Evolutionary conservation across 805 yeast genomes (phyloP).

Genomic region (Hanseniaspora thailandica): DNA sequence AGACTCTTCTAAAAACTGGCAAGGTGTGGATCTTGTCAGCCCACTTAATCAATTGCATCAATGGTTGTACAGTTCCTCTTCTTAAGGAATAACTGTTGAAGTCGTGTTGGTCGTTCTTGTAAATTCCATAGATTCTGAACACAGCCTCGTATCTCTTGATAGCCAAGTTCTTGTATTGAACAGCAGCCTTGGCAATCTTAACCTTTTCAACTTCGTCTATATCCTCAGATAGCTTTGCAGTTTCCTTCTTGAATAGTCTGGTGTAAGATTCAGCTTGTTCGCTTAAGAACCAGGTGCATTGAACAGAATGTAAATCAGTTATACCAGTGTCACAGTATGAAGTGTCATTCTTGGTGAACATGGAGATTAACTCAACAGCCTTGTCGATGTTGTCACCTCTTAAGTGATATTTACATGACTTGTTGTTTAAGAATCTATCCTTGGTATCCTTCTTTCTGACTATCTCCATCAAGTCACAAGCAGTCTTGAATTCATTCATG

Average conservation of each 20-base stretch:
- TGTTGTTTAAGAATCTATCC: slow-evolving; percentile 84
- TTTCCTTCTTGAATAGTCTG: slow-evolving; percentile 36
- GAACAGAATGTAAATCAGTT: slow-evolving; percentile 76
- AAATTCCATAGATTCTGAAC: slow-evolving; percentile 55
- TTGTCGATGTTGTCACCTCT: slow-evolving; percentile 63
- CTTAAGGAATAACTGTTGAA: slow-evolving; percentile 89
- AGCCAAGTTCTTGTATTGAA: slow-evolving; percentile 54
- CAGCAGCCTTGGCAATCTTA: slow-evolving; percentile 32
- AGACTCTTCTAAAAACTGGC: slow-evolving; percentile 61
- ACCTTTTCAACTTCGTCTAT: slow-evolving; percentile 23
- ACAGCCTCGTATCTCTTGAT: slow-evolving; percentile 66
- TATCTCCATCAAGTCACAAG: slow-evolving; percentile 52
- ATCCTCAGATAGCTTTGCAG: slow-evolving; percentile 18
- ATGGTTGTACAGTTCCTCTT: slow-evolving; percentile 80
- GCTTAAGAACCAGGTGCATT: slow-evolving; percentile 76
- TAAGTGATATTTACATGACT: slow-evolving; percentile 69
- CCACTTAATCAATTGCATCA: slow-evolving; percentile 68
- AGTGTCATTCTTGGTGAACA: slow-evolving; percentile 71
- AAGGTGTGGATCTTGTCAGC: slow-evolving; percentile 60
- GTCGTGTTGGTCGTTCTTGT: slow-evolving; percentile 76
- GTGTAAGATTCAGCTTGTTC: slow-evolving; percentile 77
- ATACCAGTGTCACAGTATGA: slow-evolving; percentile 63
- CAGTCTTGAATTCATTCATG: slow-evolving; percentile 46
- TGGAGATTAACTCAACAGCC: slow-evolving; percentile 60
- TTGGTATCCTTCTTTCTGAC: slow-evolving; percentile 73